Evolutionary conservation across 1,139 yeast species (phyloP).

Genomic region (Hyphopichia burtonii): DNA sequence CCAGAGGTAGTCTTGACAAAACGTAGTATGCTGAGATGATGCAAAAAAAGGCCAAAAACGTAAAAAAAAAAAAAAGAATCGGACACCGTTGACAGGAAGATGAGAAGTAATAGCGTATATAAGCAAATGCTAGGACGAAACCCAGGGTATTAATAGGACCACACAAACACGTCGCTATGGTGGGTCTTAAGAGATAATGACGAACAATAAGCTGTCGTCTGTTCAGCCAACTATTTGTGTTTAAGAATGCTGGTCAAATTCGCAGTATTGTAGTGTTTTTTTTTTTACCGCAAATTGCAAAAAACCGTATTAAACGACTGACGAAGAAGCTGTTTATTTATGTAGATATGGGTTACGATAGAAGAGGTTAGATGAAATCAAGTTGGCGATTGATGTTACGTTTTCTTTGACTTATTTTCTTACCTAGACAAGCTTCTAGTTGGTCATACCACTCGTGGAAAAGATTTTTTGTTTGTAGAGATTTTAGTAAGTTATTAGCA

Average conservation of each 20-base stretch:
- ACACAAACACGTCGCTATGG: not conserved
- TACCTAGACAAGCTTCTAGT: constrained; percentile 22
- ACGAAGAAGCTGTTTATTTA: too few relatives aligned
- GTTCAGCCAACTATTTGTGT: not conserved
- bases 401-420: constrained; percentile 15
- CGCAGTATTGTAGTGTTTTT: not conserved
- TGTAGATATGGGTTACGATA: too few relatives aligned
- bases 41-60: not conserved
- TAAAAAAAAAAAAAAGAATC: not conserved
- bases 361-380: not conserved
- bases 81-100: not conserved
- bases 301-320: not conserved
- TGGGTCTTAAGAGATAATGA: not conserved
- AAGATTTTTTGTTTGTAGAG: not conserved
- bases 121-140: not conserved
- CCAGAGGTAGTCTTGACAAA: not conserved
- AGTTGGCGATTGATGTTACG: not conserved
- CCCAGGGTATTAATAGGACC: not conserved
- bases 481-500: constrained; percentile 16
- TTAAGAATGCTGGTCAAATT: not conserved
- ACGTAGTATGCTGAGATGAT: not conserved
- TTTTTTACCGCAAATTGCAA: constrained; percentile 1
- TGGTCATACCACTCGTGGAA: constrained; percentile 14
- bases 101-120: not conserved
- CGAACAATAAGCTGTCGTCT: not conserved